These are phyloP conservation scores for Rhodosporidiobolus sp. DNA, from an alignment of 768 basidiomycete species.

Conservation along the genomic window DNA sequence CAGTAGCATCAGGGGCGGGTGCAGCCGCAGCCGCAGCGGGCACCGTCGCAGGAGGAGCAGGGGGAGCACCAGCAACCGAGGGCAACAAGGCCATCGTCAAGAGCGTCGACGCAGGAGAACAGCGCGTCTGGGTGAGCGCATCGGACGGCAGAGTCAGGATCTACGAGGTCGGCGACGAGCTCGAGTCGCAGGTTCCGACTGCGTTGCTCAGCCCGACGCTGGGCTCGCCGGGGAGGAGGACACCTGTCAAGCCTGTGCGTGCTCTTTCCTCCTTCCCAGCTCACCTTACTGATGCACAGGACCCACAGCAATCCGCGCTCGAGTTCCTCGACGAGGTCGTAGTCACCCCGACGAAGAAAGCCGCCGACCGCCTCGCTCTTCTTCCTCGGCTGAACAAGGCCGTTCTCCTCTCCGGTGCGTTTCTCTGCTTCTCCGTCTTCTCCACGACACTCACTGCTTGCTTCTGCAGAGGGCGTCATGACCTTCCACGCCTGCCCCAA, in stretches of 20 bases:
- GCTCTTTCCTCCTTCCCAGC: background rate
- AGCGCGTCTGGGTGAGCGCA: conserved; percentile 15
- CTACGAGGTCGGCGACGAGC: conserved; percentile 12
- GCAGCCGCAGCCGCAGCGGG: conserved; percentile 55
- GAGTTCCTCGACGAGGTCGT: conserved; percentile 65
- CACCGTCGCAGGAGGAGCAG: background rate
- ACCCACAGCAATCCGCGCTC: conserved; percentile 4
- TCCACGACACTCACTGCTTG: conserved; percentile 51
- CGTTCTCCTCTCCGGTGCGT: conserved; percentile 70
- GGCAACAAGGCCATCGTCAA: background rate
- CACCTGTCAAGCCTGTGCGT: background rate
- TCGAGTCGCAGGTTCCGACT: background rate
- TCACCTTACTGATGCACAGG: too few species aligned
- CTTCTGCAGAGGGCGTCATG: conserved; percentile 53
- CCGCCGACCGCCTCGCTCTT: conserved; percentile 76
- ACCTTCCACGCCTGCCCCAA: conserved; percentile 77
- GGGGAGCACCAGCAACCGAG: conserved; percentile 58
- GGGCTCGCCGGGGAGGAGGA: background rate
- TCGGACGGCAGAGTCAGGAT: conserved; percentile 3
- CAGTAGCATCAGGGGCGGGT: conserved; percentile 5
- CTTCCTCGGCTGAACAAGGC: conserved; percentile 70
- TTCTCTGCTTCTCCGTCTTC: conserved; percentile 45
- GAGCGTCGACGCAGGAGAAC: conserved; percentile 7
- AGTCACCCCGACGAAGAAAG: conserved; percentile 61
- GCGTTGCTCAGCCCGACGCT: conserved; percentile 32